A percentile compares a stretch with the other conserved stretches of the same genome.
Conservation (phyloP, 192 early-diverging fungal genomes). For the Rhizophagus clarus region DNA sequence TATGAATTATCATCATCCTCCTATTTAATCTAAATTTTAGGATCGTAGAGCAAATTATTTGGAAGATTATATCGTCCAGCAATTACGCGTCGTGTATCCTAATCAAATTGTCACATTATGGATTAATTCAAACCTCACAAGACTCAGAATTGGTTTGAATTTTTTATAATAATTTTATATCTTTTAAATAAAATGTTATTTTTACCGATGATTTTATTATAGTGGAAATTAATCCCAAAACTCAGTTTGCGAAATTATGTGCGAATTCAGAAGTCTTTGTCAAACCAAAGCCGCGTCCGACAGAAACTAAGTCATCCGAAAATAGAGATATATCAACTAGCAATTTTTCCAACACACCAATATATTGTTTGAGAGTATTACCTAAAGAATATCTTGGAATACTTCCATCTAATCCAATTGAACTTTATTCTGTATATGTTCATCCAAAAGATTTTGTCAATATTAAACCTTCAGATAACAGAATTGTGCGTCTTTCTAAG, state of each 20-base stretch:
- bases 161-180: slow-evolving; percentile 22
- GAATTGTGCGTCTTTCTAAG: slow-evolving; percentile 44
- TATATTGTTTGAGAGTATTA: slow-evolving; percentile 39
- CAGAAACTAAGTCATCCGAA: slow-evolving; percentile 34
- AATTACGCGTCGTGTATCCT: slow-evolving; percentile 67
- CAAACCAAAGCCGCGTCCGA: slow-evolving; percentile 65
- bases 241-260: slow-evolving; percentile 54
- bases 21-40: slow-evolving; percentile 31
- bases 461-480: slow-evolving; percentile 33
- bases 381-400: slow-evolving; percentile 39
- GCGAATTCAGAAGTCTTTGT: slow-evolving; percentile 74
- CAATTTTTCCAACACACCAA: slow-evolving; percentile 39
- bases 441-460: slow-evolving; percentile 45
- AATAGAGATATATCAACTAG: slow-evolving; percentile 36
- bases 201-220: slow-evolving; percentile 14
- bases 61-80: slow-evolving; percentile 68
- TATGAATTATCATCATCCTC: not conserved
- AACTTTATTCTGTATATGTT: slow-evolving; percentile 40
- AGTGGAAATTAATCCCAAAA: slow-evolving; percentile 58
- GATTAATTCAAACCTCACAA: slow-evolving; percentile 66
- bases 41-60: slow-evolving; percentile 76
- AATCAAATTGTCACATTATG: slow-evolving; percentile 74
- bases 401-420: slow-evolving; percentile 29
- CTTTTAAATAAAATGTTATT: not conserved
- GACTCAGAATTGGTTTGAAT: slow-evolving; percentile 59